A percentile compares a stretch with the other conserved stretches of the same genome.
Conservation (phyloP, 2,329 filamentous ascomycete genomes). For the Pseudofabraea citricarpa region DNA sequence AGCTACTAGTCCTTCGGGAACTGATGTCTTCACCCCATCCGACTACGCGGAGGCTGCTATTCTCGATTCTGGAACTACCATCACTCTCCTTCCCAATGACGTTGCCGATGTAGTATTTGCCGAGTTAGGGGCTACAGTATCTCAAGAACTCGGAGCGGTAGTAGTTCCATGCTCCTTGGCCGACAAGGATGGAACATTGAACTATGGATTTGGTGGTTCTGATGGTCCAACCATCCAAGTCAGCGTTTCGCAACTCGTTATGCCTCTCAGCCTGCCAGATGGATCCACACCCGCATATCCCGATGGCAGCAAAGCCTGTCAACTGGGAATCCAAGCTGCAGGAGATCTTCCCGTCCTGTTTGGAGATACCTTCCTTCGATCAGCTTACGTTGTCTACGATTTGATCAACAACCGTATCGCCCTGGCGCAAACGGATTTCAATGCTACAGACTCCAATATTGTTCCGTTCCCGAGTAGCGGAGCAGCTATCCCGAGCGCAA, state of each 20-base stretch:
- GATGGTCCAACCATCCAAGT: slow-evolving; percentile 37
- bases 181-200: slow-evolving; percentile 31
- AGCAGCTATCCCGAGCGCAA: slow-evolving; percentile 8
- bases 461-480: slow-evolving; percentile 8
- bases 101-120: slow-evolving; percentile 41
- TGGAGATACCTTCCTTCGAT: slow-evolving; percentile 46
- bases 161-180: slow-evolving; percentile 38
- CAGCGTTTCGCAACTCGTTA: slow-evolving; percentile 37
- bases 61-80: slow-evolving; percentile 59
- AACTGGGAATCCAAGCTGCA: slow-evolving; percentile 22
- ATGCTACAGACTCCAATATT: slow-evolving; percentile 22
- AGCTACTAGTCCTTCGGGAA: slow-evolving; percentile 8
- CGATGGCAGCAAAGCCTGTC: slow-evolving; percentile 27
- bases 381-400: slow-evolving; percentile 47
- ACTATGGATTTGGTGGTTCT: slow-evolving; percentile 39
- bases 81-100: slow-evolving; percentile 55
- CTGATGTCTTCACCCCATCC: slow-evolving; percentile 5
- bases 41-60: slow-evolving; percentile 40
- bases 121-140: slow-evolving; percentile 38
- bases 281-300: slow-evolving; percentile 25
- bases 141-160: slow-evolving; percentile 35
- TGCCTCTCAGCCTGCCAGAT: slow-evolving; percentile 19
- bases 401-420: slow-evolving; percentile 42
- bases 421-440: slow-evolving; percentile 39
- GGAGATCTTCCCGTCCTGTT: slow-evolving; percentile 21